These are phyloP conservation scores for Ophiostoma piceae DNA, from an alignment of 2,329 filamentous ascomycete species.

Conservation along the genomic window DNA sequence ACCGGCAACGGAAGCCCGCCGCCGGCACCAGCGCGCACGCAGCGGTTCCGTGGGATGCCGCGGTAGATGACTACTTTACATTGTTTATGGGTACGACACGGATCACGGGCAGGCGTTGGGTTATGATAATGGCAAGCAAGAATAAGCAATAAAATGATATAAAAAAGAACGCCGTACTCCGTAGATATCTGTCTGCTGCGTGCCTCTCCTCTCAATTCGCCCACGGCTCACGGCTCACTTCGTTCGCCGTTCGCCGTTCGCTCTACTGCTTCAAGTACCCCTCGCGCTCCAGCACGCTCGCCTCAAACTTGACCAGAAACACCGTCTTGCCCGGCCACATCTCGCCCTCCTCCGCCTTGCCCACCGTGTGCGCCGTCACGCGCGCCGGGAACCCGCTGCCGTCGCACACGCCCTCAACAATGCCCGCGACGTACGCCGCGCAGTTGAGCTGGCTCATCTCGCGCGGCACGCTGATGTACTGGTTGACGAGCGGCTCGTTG, in stretches of 20 bases:
- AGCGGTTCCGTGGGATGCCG: slow-evolving; percentile 22
- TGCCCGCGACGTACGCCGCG: slow-evolving; percentile 88
- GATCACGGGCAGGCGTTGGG: too few relatives aligned
- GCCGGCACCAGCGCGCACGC: slow-evolving; percentile 25
- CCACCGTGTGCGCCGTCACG: slow-evolving; percentile 81
- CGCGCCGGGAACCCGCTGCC: slow-evolving; percentile 83
- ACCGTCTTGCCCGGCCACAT: slow-evolving; percentile 97
- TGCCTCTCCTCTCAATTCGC: background rate
- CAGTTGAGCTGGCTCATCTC: slow-evolving; percentile 97
- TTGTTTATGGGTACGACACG: too few relatives aligned
- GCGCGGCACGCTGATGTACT: slow-evolving; percentile 84
- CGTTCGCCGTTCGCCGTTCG: too few relatives aligned
- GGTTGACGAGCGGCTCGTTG: slow-evolving; percentile 94
- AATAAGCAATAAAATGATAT: too few relatives aligned
- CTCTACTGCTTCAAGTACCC: slow-evolving; percentile 61
- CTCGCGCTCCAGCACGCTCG: slow-evolving; percentile 89
- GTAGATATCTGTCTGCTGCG: background rate
- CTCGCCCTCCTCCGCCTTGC: slow-evolving; percentile 56
- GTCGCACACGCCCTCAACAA: slow-evolving; percentile 93
- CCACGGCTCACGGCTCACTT: too few relatives aligned
- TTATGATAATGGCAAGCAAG: background rate
- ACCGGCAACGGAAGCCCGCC: background rate
- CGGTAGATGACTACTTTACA: background rate
- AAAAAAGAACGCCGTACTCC: slow-evolving; percentile 12
- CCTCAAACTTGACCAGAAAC: slow-evolving; percentile 86